Base-by-base conservation (phyloP, 192 early-diverging fungal genomes). In the Dimargaris cristalligena region DNA sequence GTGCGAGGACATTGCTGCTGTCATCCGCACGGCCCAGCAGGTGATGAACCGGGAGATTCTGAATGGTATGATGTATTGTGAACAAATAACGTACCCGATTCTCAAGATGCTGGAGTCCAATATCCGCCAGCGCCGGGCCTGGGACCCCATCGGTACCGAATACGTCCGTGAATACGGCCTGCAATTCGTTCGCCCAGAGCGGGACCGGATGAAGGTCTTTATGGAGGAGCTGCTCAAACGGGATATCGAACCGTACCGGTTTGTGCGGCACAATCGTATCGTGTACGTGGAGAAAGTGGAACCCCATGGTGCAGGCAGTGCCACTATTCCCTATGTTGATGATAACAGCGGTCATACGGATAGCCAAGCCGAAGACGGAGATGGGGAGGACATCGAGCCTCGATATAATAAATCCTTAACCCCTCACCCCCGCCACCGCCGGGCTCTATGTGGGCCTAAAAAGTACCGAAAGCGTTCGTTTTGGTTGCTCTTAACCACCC, bases 131-230 rank as follows among this genome's bases (percentile, higher is more conserved):
- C 55, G 55, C 22, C 32, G 35, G 14, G 32, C 33, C 16, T 57
- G 55, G 55, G 55, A 57, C 35, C 55, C 55, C 1, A 35, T 35
- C 23, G 55, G 55, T 18, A 35, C 55, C 55, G 55, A 57, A n/a
- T 57, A 34, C 14, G 55, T 57, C n/a, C 55, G 55, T 9, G 55
- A 57, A 26, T 57, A 57, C n/a, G 55, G 55, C 3, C 55, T 57
- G 13, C 33, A 35, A 34, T 57, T 57, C 28, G 55, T 57, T 13
- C 55, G 55, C 14, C 22, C 32, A 8, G 55, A 57, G 23, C 33
- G 34, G 0, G 55, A 57, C n/a, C 55, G 55, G 23, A 57, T 57
- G 55, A 31, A 3, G 14, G n/a, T 57, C 14, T 57, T 57, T 35
- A 30, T 57, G 35, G 55, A 16, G 4, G 55, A 57, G 26, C 23